Evolutionary conservation across 73 alveolate genomes (phyloP).

Genomic region (Urostyla sp.): DNA sequence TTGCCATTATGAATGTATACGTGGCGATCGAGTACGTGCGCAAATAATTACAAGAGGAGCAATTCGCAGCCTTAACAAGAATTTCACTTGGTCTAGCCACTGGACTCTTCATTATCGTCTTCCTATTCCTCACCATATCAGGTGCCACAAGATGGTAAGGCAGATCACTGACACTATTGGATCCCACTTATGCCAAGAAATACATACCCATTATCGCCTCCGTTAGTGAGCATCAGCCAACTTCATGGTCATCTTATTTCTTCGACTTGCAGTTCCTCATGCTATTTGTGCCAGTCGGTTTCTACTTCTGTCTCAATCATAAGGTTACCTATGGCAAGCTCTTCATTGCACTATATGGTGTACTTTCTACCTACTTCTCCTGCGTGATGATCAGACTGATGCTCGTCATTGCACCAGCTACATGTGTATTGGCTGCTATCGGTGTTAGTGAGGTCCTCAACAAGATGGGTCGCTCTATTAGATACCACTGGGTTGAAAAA

Average conservation of each 20-base stretch:
- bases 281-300: constrained; percentile 75
- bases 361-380: constrained; percentile 87
- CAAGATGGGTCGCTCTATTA: constrained; percentile 45
- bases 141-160: constrained; percentile 80
- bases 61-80: constrained; percentile 48
- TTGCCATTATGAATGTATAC: constrained; percentile 63
- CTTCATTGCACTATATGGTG: constrained; percentile 88
- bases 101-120: constrained; percentile 44
- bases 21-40: constrained; percentile 55
- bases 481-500: constrained; percentile 14
- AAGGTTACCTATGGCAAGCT: constrained; percentile 76
- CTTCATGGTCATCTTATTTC: constrained; percentile 76
- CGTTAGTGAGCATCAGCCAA: constrained; percentile 81
- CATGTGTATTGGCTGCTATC: constrained; percentile 83
- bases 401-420: constrained; percentile 87
- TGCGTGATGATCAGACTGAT: constrained; percentile 93
- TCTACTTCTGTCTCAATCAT: constrained; percentile 65
- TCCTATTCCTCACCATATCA: constrained; percentile 58
- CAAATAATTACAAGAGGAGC: constrained; percentile 52
- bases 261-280: constrained; percentile 73
- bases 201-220: constrained; percentile 81
- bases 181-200: constrained; percentile 82
- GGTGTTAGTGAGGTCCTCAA: constrained; percentile 77
- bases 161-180: constrained; percentile 78
- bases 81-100: constrained; percentile 47